Percentiles rank a stretch among this genome's conserved stretches.
Conservation (phyloP, 176 grass and related monocot species). For the Puccinellia tenuiflora region DNA sequence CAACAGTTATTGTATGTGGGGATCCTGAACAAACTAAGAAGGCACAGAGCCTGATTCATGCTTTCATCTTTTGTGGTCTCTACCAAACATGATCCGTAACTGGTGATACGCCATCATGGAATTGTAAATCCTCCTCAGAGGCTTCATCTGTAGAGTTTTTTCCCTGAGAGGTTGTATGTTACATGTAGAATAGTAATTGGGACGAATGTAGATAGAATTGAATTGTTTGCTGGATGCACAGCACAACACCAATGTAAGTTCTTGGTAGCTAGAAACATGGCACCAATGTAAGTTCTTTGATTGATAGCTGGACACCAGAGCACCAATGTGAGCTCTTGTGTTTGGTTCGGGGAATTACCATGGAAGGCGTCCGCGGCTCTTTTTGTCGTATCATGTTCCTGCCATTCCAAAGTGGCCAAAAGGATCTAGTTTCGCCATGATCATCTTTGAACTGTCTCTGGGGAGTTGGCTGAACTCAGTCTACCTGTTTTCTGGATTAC, state of each 20-base stretch:
- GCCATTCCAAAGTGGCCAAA: neutral
- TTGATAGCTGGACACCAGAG: neutral
- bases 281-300: neutral
- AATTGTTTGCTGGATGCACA: neutral
- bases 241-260: neutral
- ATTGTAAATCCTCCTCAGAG: neutral
- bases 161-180: neutral
- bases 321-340: neutral
- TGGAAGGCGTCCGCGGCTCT: neutral
- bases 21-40: slow-evolving; percentile 45
- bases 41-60: slow-evolving; percentile 59
- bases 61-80: slow-evolving; percentile 62
- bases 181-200: slow-evolving; percentile 22
- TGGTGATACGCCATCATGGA: neutral
- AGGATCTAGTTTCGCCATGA: neutral
- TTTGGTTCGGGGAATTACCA: neutral
- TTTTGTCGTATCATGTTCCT: neutral
- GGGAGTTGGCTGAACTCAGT: too few relatives aligned
- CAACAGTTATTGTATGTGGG: slow-evolving; percentile 36
- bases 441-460: neutral
- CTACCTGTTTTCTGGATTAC: neutral
- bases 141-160: neutral
- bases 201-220: slow-evolving; percentile 20
- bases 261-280: neutral
- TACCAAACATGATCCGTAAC: slow-evolving; percentile 18